These are phyloP conservation scores for Aspergillus tubingensis DNA, from an alignment of 2,329 filamentous ascomycete genomes.

Conservation along the genomic window DNA sequence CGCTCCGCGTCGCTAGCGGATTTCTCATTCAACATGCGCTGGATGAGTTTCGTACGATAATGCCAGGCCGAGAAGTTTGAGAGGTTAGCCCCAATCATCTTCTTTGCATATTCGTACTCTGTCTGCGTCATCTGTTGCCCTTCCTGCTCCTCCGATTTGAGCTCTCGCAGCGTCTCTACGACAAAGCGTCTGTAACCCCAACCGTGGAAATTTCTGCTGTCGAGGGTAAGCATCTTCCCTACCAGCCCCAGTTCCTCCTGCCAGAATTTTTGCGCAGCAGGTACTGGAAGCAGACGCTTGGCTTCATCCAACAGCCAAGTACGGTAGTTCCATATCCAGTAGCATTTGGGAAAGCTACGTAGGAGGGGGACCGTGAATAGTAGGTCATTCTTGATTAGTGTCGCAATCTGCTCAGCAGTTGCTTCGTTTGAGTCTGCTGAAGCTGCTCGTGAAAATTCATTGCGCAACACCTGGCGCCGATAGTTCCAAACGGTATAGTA, in stretches of 20 bases:
- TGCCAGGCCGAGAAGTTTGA: constrained; percentile 99
- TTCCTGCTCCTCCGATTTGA: constrained; percentile 36
- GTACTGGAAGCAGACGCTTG: constrained; percentile 61
- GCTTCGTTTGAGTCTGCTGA: constrained; percentile 31
- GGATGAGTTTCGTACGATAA: constrained; percentile 80
- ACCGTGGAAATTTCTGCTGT: constrained; percentile 92
- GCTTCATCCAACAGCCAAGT: constrained; percentile 78
- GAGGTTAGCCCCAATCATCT: constrained; percentile 80
- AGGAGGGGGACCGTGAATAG: constrained; percentile 81
- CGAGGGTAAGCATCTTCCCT: constrained; percentile 81
- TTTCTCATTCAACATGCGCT: constrained; percentile 71
- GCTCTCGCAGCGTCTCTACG: constrained; percentile 71
- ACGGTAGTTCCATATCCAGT: constrained; percentile 99
- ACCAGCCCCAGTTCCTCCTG: constrained; percentile 78
- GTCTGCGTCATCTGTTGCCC: constrained; percentile 69
- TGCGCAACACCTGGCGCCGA: constrained; percentile 68
- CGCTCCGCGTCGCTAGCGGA: constrained; percentile 64
- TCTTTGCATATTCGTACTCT: constrained; percentile 88
- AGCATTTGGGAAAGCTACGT: constrained; percentile 88
- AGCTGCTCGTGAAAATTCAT: constrained; percentile 52
- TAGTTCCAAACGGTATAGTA: constrained; percentile 54
- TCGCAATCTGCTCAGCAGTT: constrained; percentile 49
- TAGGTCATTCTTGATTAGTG: constrained; percentile 70
- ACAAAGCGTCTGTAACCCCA: constrained; percentile 88
- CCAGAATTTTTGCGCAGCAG: constrained; percentile 70